A percentile compares a stretch with the other conserved stretches of the same genome.
phyloP scores from a whole-genome alignment of 2,329 filamentous ascomycete genomes.

The Reticulascus tulasneorum region DNA sequence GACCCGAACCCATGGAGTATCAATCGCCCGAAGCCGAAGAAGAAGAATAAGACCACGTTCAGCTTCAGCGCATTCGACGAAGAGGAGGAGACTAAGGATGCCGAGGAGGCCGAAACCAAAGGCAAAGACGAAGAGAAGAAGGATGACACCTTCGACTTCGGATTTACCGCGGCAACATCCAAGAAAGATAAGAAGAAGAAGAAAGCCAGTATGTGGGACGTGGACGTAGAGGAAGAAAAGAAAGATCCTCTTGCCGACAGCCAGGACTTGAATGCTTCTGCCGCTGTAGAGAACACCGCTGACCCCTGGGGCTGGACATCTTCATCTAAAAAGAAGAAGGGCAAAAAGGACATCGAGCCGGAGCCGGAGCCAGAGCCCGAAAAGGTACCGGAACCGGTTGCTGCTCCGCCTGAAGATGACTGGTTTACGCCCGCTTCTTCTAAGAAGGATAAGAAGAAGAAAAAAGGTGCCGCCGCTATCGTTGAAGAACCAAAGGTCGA shows the following conservation, averaged over 20 bases:
- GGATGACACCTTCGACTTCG: constrained; percentile 29
- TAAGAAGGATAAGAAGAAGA: too few relatives aligned
- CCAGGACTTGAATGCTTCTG: too few relatives aligned
- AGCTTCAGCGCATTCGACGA: constrained; percentile 46
- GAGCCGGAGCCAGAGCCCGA: constrained; percentile 19
- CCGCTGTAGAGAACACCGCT: constrained; percentile 21
- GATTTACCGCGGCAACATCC: constrained; percentile 20
- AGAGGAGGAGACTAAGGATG: constrained; percentile 23
- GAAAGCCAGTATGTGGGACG: constrained; percentile 32
- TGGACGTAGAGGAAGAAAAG: constrained; percentile 27
- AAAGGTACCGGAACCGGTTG: constrained; percentile 17
- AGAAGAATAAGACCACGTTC: constrained; percentile 41
- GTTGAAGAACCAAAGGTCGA: too few relatives aligned
- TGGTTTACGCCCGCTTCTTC: constrained; percentile 21
- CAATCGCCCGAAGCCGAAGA: constrained; percentile 46
- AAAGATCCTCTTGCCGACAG: constrained; percentile 21
- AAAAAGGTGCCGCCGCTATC: too few relatives aligned
- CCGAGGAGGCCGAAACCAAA: constrained; percentile 7
- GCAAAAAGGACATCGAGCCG: constrained; percentile 35
- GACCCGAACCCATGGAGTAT: constrained; percentile 48
- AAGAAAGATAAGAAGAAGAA: constrained; percentile 45
- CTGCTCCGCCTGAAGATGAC: too few relatives aligned
- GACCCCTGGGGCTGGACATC: constrained; percentile 35
- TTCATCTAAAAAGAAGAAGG: constrained; percentile 30
- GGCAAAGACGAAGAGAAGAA: constrained; percentile 29